These are phyloP conservation scores for Diplodia sapinea DNA, from an alignment of 2,329 filamentous ascomycete species.

Conservation along the genomic window DNA sequence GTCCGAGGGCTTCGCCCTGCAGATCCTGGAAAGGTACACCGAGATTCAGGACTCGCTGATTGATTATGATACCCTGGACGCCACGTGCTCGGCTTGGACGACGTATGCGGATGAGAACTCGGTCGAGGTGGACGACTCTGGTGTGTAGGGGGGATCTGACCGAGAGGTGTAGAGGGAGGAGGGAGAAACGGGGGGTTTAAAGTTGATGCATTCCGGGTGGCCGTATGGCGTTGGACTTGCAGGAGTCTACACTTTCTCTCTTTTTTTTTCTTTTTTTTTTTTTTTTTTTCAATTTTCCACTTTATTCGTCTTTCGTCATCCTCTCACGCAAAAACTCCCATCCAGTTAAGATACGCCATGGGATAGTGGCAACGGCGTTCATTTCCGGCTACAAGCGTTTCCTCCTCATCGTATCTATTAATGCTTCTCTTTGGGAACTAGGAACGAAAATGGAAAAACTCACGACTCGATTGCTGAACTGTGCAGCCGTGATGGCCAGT, in stretches of 20 bases:
- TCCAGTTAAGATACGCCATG: neutral
- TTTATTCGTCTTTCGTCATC: neutral
- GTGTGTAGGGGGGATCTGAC: slow-evolving; percentile 4
- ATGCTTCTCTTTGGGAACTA: neutral
- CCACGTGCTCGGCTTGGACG: slow-evolving; percentile 24
- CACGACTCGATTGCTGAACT: no score
- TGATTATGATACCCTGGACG: slow-evolving; percentile 25
- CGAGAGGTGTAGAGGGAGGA: no score
- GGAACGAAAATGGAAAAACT: neutral
- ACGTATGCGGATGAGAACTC: slow-evolving; percentile 20
- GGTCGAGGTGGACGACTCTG: slow-evolving; percentile 23
- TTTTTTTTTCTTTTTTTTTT: neutral
- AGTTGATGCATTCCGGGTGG: neutral
- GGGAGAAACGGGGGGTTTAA: no score
- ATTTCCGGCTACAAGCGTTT: neutral
- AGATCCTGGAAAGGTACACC: slow-evolving; percentile 57
- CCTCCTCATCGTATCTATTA: neutral
- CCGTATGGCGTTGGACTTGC: neutral
- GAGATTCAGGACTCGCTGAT: slow-evolving; percentile 36
- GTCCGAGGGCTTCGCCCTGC: slow-evolving; percentile 54
- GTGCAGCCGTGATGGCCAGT: neutral
- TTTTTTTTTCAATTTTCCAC: no score
- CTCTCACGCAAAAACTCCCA: neutral
- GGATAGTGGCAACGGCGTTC: neutral
- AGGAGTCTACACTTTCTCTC: neutral